These are phyloP conservation scores for Garcia nutans DNA, from an alignment of 345 rosid genomes.

Conservation along the genomic window DNA sequence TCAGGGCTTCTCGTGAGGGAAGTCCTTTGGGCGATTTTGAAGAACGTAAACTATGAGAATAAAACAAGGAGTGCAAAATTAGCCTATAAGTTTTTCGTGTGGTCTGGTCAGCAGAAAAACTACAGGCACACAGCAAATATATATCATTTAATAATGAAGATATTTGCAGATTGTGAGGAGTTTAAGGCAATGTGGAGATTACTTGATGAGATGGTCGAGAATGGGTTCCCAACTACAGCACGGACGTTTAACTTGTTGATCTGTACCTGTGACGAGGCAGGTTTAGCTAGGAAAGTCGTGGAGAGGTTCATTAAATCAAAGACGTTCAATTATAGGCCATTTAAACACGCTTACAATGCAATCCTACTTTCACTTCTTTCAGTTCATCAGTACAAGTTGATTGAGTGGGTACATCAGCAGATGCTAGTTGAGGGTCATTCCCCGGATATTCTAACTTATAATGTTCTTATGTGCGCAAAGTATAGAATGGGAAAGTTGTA, in stretches of 20 bases:
- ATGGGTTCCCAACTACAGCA: conserved; percentile 69
- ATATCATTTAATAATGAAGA: conserved; percentile 78
- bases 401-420: conserved; percentile 83
- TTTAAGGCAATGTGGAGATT: conserved; percentile 90
- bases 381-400: conserved; percentile 63
- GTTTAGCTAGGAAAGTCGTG: conserved; percentile 63
- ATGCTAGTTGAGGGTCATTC: conserved; percentile 61
- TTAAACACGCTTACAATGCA: conserved; percentile 75
- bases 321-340: conserved; percentile 69
- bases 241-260: conserved; percentile 80
- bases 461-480: conserved; percentile 67
- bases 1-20: conserved; percentile 77
- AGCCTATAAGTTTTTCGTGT: conserved; percentile 70
- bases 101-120: conserved; percentile 60
- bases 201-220: conserved; percentile 79
- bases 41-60: conserved; percentile 39
- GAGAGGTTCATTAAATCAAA: conserved; percentile 80
- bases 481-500: conserved; percentile 70
- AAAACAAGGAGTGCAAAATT: conserved; percentile 60
- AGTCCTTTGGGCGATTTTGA: conserved; percentile 71
- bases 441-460: conserved; percentile 70
- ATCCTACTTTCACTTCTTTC: conserved; percentile 56
- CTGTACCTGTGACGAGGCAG: conserved; percentile 76
- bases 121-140: conserved; percentile 62
- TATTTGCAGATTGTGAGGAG: conserved; percentile 74